Conservation (phyloP, 2,329 filamentous ascomycete genomes). For the Botrytis fragariae region DNA sequence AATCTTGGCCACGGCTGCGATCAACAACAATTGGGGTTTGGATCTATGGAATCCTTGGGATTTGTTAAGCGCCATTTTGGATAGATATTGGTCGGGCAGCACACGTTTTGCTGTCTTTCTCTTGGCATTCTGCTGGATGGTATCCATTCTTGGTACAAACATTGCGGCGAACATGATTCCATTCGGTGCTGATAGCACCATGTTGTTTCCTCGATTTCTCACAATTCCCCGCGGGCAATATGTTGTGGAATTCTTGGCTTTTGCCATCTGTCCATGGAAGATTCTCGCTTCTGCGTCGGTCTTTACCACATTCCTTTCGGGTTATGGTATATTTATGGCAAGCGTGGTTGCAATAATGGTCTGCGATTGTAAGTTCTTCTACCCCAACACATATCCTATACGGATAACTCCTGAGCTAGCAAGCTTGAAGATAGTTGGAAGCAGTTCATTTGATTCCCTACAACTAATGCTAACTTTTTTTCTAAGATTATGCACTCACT, state of each 20-base stretch:
- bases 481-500: constrained; percentile 40
- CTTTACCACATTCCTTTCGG: constrained; percentile 63
- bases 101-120: constrained; percentile 45
- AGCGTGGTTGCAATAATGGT: constrained; percentile 40
- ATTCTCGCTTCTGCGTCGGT: constrained; percentile 57
- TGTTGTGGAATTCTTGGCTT: constrained; percentile 50
- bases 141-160: constrained; percentile 55
- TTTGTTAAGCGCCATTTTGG: constrained; percentile 41
- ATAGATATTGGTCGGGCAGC: constrained; percentile 36
- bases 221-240: constrained; percentile 56
- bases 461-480: constrained; percentile 33
- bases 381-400: not conserved
- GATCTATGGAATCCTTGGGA: constrained; percentile 47
- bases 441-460: not conserved
- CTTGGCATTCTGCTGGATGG: constrained; percentile 50
- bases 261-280: constrained; percentile 63
- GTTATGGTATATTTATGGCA: constrained; percentile 60
- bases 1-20: constrained; percentile 36
- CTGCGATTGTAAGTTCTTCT: constrained; percentile 31
- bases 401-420: not conserved
- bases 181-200: constrained; percentile 53
- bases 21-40: constrained; percentile 40
- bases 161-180: constrained; percentile 56
- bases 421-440: not conserved
- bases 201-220: constrained; percentile 52